Percentiles rank a stretch among this genome's conserved stretches.
phyloP scores from a whole-genome alignment of 805 yeast species.

The Metschnikowia reukaufii region DNA sequence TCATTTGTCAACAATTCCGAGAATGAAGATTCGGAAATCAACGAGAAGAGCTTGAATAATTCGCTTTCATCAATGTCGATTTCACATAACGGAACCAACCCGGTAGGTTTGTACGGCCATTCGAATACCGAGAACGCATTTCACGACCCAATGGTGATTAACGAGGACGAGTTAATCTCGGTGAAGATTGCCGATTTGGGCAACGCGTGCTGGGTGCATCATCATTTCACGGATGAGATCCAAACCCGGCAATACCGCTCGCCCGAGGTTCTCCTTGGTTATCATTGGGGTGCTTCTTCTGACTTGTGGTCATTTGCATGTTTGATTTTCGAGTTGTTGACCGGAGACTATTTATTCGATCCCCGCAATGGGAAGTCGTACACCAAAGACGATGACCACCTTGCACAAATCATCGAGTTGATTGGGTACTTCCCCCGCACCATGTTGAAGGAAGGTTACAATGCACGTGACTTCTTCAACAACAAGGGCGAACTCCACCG shows the following conservation, averaged over 20 bases:
- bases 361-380: conserved; percentile 52
- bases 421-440: conserved; percentile 42
- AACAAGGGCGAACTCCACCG: conserved; percentile 38
- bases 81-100: conserved; percentile 24
- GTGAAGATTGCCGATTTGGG: conserved; percentile 71
- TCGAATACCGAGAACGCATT: conserved; percentile 9
- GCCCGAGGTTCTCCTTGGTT: conserved; percentile 60
- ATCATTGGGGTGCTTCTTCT: conserved; percentile 61
- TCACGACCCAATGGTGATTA: conserved; percentile 21
- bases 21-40: conserved; percentile 16
- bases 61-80: conserved; percentile 46
- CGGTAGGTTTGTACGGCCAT: conserved; percentile 13
- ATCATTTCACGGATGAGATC: conserved; percentile 66
- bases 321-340: conserved; percentile 56
- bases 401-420: conserved; percentile 61
- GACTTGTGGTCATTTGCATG: conserved; percentile 65
- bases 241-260: conserved; percentile 69
- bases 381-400: conserved; percentile 59
- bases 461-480: conserved; percentile 23
- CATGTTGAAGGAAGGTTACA: conserved; percentile 40
- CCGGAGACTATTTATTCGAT: conserved; percentile 63
- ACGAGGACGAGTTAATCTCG: conserved; percentile 46
- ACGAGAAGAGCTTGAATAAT: conserved; percentile 33
- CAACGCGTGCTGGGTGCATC: conserved; percentile 63
- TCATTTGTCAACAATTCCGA: conserved; percentile 20